phyloP scores from a whole-genome alignment of 345 rosid genomes.

The Bruguiera parviflora region DNA sequence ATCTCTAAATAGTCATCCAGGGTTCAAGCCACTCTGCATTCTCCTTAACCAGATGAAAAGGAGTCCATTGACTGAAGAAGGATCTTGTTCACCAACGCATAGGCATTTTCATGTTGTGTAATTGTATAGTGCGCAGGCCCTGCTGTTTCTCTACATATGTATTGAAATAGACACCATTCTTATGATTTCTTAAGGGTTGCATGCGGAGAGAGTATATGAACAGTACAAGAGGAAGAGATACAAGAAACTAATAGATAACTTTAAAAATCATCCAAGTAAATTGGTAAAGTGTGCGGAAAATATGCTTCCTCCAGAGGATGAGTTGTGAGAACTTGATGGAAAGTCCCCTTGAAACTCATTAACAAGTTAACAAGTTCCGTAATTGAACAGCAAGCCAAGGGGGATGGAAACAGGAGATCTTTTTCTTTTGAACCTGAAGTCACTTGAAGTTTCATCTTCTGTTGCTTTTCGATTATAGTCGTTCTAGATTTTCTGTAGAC shows the following conservation, averaged over 20 bases:
- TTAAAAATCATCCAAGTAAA: conserved; percentile 21
- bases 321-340: background rate
- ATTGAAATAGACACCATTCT: no score
- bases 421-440: no score
- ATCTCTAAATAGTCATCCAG: no score
- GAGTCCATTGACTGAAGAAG: background rate
- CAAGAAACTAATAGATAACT: conserved; percentile 5
- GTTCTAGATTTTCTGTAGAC: no score
- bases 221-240: conserved; percentile 17
- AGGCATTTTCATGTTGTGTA: no score
- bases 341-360: background rate
- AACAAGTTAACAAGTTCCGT: background rate
- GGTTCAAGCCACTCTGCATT: background rate
- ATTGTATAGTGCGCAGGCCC: background rate
- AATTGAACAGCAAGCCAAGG: no score
- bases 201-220: conserved; percentile 17
- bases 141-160: background rate
- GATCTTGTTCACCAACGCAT: background rate
- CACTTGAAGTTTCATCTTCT: no score
- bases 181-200: background rate
- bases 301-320: conserved; percentile 7
- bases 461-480: no score
- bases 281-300: conserved; percentile 10
- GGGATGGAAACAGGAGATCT: no score
- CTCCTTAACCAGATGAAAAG: background rate